phyloP scores from a whole-genome alignment of 2,329 filamentous ascomycete genomes.

The Xylariaceae sp. region DNA sequence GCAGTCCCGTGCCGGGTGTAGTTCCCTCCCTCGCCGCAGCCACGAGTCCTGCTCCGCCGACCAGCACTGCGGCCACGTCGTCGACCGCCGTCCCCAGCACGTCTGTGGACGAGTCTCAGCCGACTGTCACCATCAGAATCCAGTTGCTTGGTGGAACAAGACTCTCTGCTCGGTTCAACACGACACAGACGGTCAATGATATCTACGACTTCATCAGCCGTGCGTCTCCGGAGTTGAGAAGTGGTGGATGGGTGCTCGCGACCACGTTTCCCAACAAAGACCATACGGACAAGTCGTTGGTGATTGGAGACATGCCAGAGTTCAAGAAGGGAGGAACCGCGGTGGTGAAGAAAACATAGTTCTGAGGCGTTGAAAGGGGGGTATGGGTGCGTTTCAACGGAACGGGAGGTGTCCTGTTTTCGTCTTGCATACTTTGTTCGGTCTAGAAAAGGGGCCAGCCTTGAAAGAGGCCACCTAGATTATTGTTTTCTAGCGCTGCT shows the following conservation, averaged over 20 bases:
- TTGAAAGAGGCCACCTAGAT: too few relatives aligned
- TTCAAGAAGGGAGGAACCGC: slow-evolving; percentile 62
- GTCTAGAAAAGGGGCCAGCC: too few relatives aligned
- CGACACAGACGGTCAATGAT: slow-evolving; percentile 69
- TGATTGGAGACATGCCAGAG: slow-evolving; percentile 55
- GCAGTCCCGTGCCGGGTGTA: slow-evolving; percentile 67
- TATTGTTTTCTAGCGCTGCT: too few relatives aligned
- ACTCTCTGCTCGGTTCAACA: slow-evolving; percentile 76
- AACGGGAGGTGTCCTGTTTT: not conserved
- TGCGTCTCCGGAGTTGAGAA: slow-evolving; percentile 52
- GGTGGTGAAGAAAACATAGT: slow-evolving; percentile 50
- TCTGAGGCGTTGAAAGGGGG: not conserved
- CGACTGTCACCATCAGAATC: slow-evolving; percentile 66
- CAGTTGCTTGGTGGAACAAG: slow-evolving; percentile 73
- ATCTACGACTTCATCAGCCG: slow-evolving; percentile 69
- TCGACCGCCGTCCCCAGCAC: slow-evolving; percentile 18
- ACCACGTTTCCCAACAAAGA: slow-evolving; percentile 83
- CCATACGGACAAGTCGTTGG: slow-evolving; percentile 59
- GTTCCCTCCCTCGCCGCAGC: slow-evolving; percentile 29
- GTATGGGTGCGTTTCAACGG: too few relatives aligned
- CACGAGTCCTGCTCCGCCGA: slow-evolving; percentile 22
- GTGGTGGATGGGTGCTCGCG: slow-evolving; percentile 66
- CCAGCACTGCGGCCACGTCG: slow-evolving; percentile 26
- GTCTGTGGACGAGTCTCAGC: slow-evolving; percentile 58
- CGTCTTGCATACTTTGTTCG: too few relatives aligned